These are phyloP conservation scores for Calonectria hongkongensis DNA, from an alignment of 2,329 filamentous ascomycete species.

Conservation along the genomic window DNA sequence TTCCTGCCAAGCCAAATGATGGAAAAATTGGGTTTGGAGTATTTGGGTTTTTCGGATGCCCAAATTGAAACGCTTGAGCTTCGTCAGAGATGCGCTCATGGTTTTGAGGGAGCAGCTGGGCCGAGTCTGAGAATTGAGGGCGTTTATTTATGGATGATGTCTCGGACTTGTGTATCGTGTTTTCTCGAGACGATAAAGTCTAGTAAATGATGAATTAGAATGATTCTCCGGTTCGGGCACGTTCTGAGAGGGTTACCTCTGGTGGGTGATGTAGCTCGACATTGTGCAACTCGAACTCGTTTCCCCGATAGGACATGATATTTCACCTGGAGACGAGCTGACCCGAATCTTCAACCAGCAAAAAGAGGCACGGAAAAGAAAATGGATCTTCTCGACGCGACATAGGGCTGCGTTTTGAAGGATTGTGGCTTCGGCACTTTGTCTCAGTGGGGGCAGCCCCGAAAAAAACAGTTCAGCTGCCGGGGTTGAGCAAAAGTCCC, in stretches of 20 bases:
- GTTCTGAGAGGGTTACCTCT: neutral
- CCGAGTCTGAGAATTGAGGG: neutral
- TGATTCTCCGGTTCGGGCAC: neutral
- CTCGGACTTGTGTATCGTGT: neutral
- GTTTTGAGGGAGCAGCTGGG: neutral
- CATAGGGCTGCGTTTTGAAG: neutral
- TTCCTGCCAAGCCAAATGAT: neutral
- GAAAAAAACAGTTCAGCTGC: neutral
- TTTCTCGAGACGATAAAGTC: neutral
- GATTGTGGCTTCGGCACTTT: neutral
- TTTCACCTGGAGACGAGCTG: neutral
- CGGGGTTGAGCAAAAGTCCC: neutral
- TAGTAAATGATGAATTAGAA: neutral
- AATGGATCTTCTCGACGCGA: neutral
- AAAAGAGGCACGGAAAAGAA: neutral
- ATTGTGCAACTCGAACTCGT: neutral
- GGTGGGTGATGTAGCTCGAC: neutral
- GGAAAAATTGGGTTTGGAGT: accelerated
- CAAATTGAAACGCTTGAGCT: neutral
- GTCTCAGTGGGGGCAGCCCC: neutral
- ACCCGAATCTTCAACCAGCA: neutral
- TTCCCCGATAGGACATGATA: neutral
- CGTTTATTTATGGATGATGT: neutral
- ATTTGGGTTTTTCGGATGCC: neutral
- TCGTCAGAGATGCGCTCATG: neutral